phyloP scores from a whole-genome alignment of 129 eudicot genomes.

The Tagetes patula region DNA sequence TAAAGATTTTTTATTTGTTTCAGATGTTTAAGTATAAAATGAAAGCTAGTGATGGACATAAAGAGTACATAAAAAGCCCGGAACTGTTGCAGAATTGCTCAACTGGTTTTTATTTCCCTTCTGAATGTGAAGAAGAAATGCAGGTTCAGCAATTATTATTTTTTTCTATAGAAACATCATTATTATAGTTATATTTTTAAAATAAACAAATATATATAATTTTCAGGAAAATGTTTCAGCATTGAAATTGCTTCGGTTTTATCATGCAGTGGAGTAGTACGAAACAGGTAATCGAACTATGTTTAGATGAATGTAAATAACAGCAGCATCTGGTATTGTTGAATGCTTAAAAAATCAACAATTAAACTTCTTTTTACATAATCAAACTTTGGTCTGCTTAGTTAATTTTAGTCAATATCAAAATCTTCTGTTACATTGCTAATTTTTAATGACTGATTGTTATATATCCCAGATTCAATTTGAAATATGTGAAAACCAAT shows the following conservation, averaged over 20 bases:
- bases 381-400: too few species aligned
- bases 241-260: conserved; percentile 61
- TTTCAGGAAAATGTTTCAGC: conserved; percentile 48
- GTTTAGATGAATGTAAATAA: conserved; percentile 13
- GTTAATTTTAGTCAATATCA: too few species aligned
- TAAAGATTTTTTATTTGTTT: conserved; percentile 11
- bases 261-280: conserved; percentile 44
- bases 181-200: not conserved
- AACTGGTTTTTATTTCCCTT: conserved; percentile 62
- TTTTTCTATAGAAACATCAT: not conserved
- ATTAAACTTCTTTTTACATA: not conserved
- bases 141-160: conserved; percentile 40
- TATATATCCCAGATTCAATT: too few species aligned
- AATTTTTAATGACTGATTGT: too few species aligned
- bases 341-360: conserved; percentile 1
- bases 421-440: too few species aligned
- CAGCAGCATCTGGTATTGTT: conserved; percentile 20
- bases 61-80: conserved; percentile 77
- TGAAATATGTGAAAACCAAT: too few species aligned
- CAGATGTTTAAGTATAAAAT: conserved; percentile 82
- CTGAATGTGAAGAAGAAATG: conserved; percentile 41
- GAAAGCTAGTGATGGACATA: conserved; percentile 73
- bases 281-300: conserved; percentile 4
- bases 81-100: conserved; percentile 79
- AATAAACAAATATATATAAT: not conserved